Conservation (phyloP, 129 eudicot genomes). For the Pittosporum tobira region DNA sequence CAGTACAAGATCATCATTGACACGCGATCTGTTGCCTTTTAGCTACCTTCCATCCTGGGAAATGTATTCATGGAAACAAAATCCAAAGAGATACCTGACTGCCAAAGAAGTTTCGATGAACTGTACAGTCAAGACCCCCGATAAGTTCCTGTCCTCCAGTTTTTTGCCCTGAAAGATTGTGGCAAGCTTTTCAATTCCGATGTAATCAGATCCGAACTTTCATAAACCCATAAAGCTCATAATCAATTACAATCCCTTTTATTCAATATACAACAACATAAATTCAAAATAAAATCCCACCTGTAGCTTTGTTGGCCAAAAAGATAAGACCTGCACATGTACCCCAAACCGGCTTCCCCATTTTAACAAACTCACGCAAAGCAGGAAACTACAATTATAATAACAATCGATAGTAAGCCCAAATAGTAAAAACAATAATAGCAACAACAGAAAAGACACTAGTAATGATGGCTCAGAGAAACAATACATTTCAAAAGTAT, state of each 20-base stretch:
- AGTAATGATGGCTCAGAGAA: not conserved
- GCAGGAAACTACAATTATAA: conserved; percentile 70
- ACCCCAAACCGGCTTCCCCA: conserved; percentile 99
- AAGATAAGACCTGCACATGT: conserved; percentile 96
- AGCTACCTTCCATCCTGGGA: not conserved
- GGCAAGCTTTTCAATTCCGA: not conserved
- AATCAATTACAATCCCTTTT: too few relatives aligned
- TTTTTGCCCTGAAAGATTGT: conserved; percentile 64
- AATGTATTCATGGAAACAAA: not conserved
- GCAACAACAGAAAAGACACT: not conserved
- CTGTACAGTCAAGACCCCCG: conserved; percentile 95
- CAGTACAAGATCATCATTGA: not conserved
- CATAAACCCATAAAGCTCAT: too few relatives aligned
- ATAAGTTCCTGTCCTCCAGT: conserved; percentile 85
- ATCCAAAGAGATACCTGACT: conserved; percentile 55
- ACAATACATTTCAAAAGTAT: not conserved
- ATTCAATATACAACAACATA: not conserved
- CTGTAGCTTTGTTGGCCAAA: conserved; percentile 77
- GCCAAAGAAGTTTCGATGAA: conserved; percentile 91
- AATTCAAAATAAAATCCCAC: conserved; percentile 28
- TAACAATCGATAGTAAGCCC: conserved; percentile 5
- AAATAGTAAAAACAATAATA: not conserved
- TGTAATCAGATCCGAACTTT: not conserved
- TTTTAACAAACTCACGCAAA: conserved; percentile 79
- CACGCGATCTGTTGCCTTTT: not conserved